Conservation (phyloP, 768 basidiomycete genomes). For the Megacollybia marginata region DNA sequence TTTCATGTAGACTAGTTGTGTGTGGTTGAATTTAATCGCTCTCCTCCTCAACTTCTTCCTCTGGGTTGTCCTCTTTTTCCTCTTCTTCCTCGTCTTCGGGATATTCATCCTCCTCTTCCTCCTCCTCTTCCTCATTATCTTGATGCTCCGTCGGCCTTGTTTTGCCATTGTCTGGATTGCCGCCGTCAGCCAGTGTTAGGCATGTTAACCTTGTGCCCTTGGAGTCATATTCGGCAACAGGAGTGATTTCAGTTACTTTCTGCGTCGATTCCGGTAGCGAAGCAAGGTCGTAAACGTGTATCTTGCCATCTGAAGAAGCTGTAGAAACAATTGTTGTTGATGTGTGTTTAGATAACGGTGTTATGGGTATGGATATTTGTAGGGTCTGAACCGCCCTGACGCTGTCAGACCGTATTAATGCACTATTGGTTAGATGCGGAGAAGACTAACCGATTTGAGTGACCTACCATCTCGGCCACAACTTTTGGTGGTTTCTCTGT, state of each 20-base stretch:
- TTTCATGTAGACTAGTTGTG: conserved; percentile 46
- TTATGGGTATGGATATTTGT: conserved; percentile 45
- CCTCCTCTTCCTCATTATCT: conserved; percentile 24
- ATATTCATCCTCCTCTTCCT: conserved; percentile 9
- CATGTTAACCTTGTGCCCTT: conserved; percentile 86
- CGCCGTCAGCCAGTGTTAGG: conserved; percentile 48
- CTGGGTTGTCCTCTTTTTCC: conserved; percentile 14
- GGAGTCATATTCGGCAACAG: conserved; percentile 69
- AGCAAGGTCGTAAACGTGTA: conserved; percentile 69
- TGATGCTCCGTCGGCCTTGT: conserved; percentile 25
- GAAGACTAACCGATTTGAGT: conserved; percentile 70
- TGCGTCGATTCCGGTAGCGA: conserved; percentile 19
- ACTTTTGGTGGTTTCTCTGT: conserved; percentile 40
- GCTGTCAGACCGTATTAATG: conserved; percentile 27
- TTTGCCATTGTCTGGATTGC: conserved; percentile 20
- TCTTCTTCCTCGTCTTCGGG: conserved; percentile 7
- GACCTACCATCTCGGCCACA: conserved; percentile 72
- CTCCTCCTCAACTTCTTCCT: conserved; percentile 19
- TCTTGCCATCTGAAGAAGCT: conserved; percentile 85
- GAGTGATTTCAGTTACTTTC: conserved; percentile 32
- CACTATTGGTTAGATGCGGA: not conserved
- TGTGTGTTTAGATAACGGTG: conserved; percentile 15
- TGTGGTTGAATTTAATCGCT: conserved; percentile 7
- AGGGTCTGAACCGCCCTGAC: conserved; percentile 77
- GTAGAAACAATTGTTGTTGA: conserved; percentile 65